Conservation (phyloP, 129 eudicot species). For the Rutidosis leptorrhynchoides region DNA sequence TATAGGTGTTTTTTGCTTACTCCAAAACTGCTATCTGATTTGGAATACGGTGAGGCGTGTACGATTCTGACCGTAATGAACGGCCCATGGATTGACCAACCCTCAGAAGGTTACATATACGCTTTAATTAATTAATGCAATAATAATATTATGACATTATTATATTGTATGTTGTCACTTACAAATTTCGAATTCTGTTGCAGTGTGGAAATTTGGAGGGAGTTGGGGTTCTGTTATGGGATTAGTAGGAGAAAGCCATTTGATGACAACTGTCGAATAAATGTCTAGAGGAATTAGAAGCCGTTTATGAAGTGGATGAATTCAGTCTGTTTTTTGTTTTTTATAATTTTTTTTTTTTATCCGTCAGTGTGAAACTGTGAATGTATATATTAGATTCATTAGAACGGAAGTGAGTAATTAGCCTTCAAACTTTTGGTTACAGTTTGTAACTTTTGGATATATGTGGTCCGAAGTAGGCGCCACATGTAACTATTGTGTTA, state of each 20-base stretch:
- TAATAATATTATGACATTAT: background rate
- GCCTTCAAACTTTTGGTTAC: constrained; percentile 14
- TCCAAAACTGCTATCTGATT: constrained; percentile 82
- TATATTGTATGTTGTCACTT: constrained; percentile 3
- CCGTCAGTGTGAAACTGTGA: constrained; percentile 17
- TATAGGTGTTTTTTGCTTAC: constrained; percentile 94
- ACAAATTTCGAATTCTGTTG: constrained; percentile 15
- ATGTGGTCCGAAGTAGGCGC: background rate
- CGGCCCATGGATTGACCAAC: constrained; percentile 84
- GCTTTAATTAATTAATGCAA: constrained; percentile 1
- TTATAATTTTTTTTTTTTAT: background rate
- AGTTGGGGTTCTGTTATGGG: constrained; percentile 62
- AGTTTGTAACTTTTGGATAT: constrained; percentile 11
- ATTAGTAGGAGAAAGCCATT: constrained; percentile 42
- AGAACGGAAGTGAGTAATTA: constrained; percentile 14
- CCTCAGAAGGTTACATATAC: constrained; percentile 61
- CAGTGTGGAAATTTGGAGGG: constrained; percentile 89
- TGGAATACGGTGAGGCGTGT: constrained; percentile 82
- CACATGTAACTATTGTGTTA: background rate
- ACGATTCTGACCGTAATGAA: constrained; percentile 75
- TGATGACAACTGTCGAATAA: constrained; percentile 18
- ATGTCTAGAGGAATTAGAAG: constrained; percentile 12
- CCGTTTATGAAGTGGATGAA: background rate
- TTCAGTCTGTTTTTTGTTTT: background rate
- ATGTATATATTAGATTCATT: constrained; percentile 16